Evolutionary conservation across 73 alveolate species (phyloP), one percentile per base, ranked within the genome.

Genomic region (Paramecium primaurelia): DNA sequence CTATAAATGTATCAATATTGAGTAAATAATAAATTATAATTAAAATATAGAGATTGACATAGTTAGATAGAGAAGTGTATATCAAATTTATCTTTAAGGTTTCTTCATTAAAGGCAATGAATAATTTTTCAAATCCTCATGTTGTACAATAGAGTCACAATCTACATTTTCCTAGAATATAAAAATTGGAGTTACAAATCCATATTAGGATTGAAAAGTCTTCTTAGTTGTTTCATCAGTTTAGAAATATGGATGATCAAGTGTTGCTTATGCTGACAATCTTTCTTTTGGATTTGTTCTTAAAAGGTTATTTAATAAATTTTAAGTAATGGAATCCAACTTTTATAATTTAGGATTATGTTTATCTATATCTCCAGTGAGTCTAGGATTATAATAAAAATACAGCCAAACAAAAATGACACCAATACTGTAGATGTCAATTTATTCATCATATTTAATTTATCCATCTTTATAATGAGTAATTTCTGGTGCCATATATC

Each of bases 401-500:
- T 75, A 75, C 71, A 86, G 86, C 73, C 44, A 37, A 86, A 25
- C 22, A 30, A 75, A 42, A n/a, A 87, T 87, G 22, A 87, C 93
- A 58, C 93, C 93, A 6, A 87, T 22, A 12, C 87, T 58, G 42
- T 59, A 87, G 11, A 87, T 45, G 42, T 87, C 93, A 64, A 86
- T 59, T 40, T 87, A 34, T 36, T 87, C 58, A 68, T 38, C 69
- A 38, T 87, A 87, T 16, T 47, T 38, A 12, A 59, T 73, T 14
- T 68, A 40, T 37, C 86, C 93, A 58, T 73, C 60, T 60, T 60
- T 80, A 6, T 87, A 64, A 64, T 54, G 75, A 12, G 71, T 42
- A 4, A 92, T 58, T 86, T 95, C 98, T 34, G 98, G 98, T 16
- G 98, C 96, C 30, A 92, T 88, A 38, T 93, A 93, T 3, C 95